These are phyloP conservation scores for Blastobotrys persicus DNA, from an alignment of 1,139 yeast species.

Conservation along the genomic window DNA sequence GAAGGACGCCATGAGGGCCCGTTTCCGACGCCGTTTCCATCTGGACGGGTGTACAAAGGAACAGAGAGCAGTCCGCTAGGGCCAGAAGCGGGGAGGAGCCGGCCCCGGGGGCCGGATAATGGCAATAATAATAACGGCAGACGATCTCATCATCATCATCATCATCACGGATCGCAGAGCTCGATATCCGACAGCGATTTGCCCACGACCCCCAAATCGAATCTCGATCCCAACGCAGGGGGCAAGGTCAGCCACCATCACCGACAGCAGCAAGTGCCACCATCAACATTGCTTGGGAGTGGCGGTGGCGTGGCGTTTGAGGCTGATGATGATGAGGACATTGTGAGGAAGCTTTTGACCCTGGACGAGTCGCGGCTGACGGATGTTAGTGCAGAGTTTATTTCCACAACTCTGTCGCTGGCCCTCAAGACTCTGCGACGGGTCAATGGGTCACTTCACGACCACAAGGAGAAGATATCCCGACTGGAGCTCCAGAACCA, in stretches of 20 bases:
- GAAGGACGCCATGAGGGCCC: slow-evolving; percentile 7
- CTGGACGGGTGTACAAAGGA: slow-evolving; percentile 13
- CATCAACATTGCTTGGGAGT: slow-evolving; percentile 11
- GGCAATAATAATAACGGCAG: not conserved
- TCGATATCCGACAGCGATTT: not conserved
- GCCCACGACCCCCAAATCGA: slow-evolving; percentile 5
- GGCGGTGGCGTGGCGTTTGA: not conserved
- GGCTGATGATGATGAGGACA: slow-evolving; percentile 16
- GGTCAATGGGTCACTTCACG: slow-evolving; percentile 11
- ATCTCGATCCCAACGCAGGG: not conserved
- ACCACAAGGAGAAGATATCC: slow-evolving; percentile 22
- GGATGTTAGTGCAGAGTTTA: slow-evolving; percentile 1
- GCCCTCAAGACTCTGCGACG: slow-evolving; percentile 20
- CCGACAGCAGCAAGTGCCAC: slow-evolving; percentile 11
- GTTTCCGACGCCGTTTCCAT: slow-evolving; percentile 26
- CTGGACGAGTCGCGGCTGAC: slow-evolving; percentile 7
- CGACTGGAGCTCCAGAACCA: slow-evolving; percentile 41
- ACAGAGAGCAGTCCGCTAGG: slow-evolving; percentile 2
- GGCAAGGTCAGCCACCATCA: slow-evolving; percentile 6
- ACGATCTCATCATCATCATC: not conserved
- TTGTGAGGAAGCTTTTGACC: slow-evolving; percentile 13
- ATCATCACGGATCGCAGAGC: not conserved
- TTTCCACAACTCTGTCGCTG: slow-evolving; percentile 1
- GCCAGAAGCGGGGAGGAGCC: not conserved
- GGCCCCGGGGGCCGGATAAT: no score